phyloP scores from a whole-genome alignment of 306 rosid genomes.

The Casuarina cunninghamiana region DNA sequence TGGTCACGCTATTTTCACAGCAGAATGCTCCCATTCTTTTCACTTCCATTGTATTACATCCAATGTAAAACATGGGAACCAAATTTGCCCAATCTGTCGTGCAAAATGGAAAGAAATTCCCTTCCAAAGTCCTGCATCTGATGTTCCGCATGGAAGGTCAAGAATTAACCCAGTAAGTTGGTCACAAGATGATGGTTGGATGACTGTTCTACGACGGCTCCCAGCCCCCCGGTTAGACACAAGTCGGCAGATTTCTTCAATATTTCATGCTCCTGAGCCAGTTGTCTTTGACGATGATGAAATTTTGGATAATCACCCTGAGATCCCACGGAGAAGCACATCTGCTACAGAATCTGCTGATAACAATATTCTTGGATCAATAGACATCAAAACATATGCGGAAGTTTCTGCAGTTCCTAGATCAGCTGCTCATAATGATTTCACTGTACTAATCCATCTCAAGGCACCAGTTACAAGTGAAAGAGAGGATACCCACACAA shows the following conservation, averaged over 20 bases:
- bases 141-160: constrained; percentile 40
- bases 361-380: constrained; percentile 26
- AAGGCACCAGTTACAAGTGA: constrained; percentile 69
- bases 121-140: constrained; percentile 56
- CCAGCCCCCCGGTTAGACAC: constrained; percentile 48
- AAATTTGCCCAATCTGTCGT: constrained; percentile 85
- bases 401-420: constrained; percentile 81
- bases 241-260: constrained; percentile 40
- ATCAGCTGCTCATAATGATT: constrained; percentile 54
- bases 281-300: constrained; percentile 80
- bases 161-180: constrained; percentile 44
- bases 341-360: constrained; percentile 29
- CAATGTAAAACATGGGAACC: constrained; percentile 87
- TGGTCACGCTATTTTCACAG: constrained; percentile 94
- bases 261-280: constrained; percentile 57
- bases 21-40: constrained; percentile 94
- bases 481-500: constrained; percentile 29
- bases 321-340: constrained; percentile 19
- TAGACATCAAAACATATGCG: constrained; percentile 70
- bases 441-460: constrained; percentile 69
- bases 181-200: constrained; percentile 54
- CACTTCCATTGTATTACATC: constrained; percentile 94
- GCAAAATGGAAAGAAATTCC: constrained; percentile 97
- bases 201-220: constrained; percentile 42
- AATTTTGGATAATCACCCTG: constrained; percentile 48